Evolutionary conservation across 768 basidiomycete genomes (phyloP), one percentile per base, ranked within the genome.

Genomic region (Suillus subaureus): DNA sequence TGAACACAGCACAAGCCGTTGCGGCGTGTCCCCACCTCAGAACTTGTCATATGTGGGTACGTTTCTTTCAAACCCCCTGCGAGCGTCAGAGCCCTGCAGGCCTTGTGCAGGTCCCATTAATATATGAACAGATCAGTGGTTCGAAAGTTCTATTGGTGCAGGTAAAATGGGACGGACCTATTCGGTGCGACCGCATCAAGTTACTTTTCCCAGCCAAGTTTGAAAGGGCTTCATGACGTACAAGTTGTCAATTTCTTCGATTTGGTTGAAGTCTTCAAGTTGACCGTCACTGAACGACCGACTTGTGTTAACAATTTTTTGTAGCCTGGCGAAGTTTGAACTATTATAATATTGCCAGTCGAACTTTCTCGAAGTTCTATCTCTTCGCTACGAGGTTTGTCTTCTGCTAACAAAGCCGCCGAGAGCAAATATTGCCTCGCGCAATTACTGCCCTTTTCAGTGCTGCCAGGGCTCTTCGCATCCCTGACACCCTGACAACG

Each of bases 401-500:
- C 21, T 33, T 11, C 6, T 21, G 21, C 52, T 33, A 54, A 31
- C 18, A 1, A 54, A 33, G 18, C 31, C 5, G 5, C 52, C 6
- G 31, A 54, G 28, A 33, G 31, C 2, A 18, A 21, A 9, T 5
- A 11, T 31, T 54, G 9, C 28, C 52, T 31, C 28, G 18, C 18
- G 15, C 52, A 11, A 31, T 9, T 6, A 1, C 21, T n/a, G 12
- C 9, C n/a, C 3, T 33, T 55, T 33, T 11, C 9, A 21, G 11
- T 28, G 18, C 56, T 35, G 15, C n/a, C 8, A 23, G 37, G 6
- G n/a, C 15, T 39, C 37, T n/a, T n/a, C 35, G 26, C 37, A 58
- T 40, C 23, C 39, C 57, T 58, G 57, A 58, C n/a, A 39, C n/a
- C n/a, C n/a, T n/a, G n/a, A n/a, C n/a, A n/a, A 58, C 56, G 26